Percentiles rank a stretch among this genome's conserved stretches.
Conservation (phyloP, 2,329 filamentous ascomycete species). For the Metarhizium anisopliae region DNA sequence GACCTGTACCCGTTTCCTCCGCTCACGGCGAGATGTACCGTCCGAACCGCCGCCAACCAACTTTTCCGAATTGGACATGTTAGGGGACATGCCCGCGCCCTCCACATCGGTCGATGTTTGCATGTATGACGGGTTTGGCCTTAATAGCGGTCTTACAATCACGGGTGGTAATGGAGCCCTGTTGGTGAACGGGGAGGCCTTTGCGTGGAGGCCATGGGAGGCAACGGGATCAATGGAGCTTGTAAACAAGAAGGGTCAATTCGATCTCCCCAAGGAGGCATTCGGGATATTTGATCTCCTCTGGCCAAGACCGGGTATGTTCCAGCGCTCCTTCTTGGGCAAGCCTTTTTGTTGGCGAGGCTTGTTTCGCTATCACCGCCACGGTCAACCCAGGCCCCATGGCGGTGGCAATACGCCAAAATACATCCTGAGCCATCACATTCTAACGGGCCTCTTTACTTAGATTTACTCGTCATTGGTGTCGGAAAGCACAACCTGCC, state of each 20-base stretch:
- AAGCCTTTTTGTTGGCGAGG: background rate
- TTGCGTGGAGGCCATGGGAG: slow-evolving; percentile 79
- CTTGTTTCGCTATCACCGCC: background rate
- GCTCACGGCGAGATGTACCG: slow-evolving; percentile 14
- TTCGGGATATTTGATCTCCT: slow-evolving; percentile 71
- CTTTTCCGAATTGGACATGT: slow-evolving; percentile 68
- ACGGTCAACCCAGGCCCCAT: background rate
- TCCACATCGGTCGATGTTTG: slow-evolving; percentile 79
- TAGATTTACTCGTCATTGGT: slow-evolving; percentile 84
- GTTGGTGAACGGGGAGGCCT: slow-evolving; percentile 79
- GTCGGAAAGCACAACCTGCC: slow-evolving; percentile 69
- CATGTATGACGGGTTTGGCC: slow-evolving; percentile 71
- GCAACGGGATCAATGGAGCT: slow-evolving; percentile 38
- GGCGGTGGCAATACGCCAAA: background rate
- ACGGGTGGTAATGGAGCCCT: slow-evolving; percentile 62
- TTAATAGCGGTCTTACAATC: slow-evolving; percentile 73
- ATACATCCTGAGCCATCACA: background rate
- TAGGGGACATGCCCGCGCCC: slow-evolving; percentile 65
- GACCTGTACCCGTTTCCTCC: slow-evolving; percentile 5
- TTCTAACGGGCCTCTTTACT: background rate
- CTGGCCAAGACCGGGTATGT: slow-evolving; percentile 81
- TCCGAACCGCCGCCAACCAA: slow-evolving; percentile 40
- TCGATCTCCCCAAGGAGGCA: slow-evolving; percentile 60
- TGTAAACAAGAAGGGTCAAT: slow-evolving; percentile 70
- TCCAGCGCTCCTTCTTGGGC: background rate